Evolutionary conservation across 768 basidiomycete species (phyloP), one percentile per base, ranked within the genome.

Genomic region (Clitopilus passeckerianus): DNA sequence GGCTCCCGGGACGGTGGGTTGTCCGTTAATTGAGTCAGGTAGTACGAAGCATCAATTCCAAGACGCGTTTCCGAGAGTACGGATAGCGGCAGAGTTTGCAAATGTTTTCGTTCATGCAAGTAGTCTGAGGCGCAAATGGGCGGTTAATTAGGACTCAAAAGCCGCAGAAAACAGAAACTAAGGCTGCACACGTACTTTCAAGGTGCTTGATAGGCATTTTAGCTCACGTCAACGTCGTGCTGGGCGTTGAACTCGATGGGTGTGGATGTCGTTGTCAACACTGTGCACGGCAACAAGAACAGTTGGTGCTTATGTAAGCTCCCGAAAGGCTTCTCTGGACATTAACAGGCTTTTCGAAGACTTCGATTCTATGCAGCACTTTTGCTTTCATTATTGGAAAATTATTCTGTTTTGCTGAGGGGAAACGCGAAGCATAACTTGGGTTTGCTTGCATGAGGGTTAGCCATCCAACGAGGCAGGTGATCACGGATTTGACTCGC

Each of bases 1-100:
- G 95, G 90, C 77, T 99, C 97, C 34, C 91, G 84, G 16, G 93
- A 86, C 1, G 85, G 78, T 0, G 90, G 84, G 60, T 77, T 85
- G 58, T 93, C 90, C 15, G 87, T 87, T 63, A 98, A 80, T 50
- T 82, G 79, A 57, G 87, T 81, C 41, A 99, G 80, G 74, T 98
- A 99, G 73, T 89, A 87, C 2, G 90, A 87, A 2, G 94, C 95
- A 81, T 99, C 96, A 70, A 99, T 97, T 33, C 97, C 97, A 24
- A 99, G 88, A 50, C 97, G 90, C 56, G 95, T 92, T 69, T 97
- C 93, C 43, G 91, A 83, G 54, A 99, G 81, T 0, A 87, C 86
- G 59, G 83, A 85, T 57, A 98, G 83, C 22, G 92, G 85, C 58
- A 90, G 85, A 41, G 87, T 89, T 72, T 91, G 88, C 63, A 91